These are phyloP conservation scores for Trichosporon faecale DNA, from an alignment of 1,284 basidiomycete genomes.

Conservation along the genomic window DNA sequence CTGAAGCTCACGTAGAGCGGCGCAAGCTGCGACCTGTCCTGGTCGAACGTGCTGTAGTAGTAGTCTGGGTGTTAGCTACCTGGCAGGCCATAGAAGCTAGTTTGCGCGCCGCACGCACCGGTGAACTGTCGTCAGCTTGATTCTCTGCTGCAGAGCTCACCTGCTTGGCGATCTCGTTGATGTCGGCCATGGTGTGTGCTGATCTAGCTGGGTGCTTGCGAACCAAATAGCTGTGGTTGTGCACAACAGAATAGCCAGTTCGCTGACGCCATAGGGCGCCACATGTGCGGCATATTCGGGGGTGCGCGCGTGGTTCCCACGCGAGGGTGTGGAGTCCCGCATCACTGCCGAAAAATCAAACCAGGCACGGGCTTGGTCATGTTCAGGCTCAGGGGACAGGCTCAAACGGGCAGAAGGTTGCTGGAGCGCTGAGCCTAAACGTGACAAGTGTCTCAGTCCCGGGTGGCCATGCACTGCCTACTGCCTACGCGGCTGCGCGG, in stretches of 20 bases:
- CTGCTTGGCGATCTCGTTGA: conserved; percentile 57
- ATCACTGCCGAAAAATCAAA: background rate
- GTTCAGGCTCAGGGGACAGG: background rate
- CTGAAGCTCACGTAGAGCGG: conserved; percentile 50
- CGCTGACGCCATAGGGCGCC: background rate
- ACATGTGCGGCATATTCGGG: background rate
- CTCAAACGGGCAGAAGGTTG: conserved; percentile 8
- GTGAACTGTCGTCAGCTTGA: conserved; percentile 54
- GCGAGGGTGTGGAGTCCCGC: background rate
- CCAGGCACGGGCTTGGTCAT: background rate
- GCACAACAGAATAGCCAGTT: background rate
- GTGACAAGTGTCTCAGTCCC: background rate
- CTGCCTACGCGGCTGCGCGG: background rate
- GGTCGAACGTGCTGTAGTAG: conserved; percentile 52
- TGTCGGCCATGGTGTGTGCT: conserved; percentile 62
- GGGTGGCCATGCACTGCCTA: background rate
- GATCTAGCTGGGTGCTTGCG: background rate
- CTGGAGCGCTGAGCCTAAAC: background rate
- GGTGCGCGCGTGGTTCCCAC: background rate
- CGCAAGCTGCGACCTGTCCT: conserved; percentile 42
- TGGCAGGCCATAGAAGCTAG: conserved; percentile 14
- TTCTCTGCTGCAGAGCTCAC: conserved; percentile 53
- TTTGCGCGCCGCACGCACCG: conserved; percentile 26
- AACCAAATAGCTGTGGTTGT: conserved; percentile 14
- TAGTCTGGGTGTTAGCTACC: conserved; percentile 38